These are phyloP conservation scores for Lycium barbarum DNA, from an alignment of 257 asterid genomes.

Conservation along the genomic window DNA sequence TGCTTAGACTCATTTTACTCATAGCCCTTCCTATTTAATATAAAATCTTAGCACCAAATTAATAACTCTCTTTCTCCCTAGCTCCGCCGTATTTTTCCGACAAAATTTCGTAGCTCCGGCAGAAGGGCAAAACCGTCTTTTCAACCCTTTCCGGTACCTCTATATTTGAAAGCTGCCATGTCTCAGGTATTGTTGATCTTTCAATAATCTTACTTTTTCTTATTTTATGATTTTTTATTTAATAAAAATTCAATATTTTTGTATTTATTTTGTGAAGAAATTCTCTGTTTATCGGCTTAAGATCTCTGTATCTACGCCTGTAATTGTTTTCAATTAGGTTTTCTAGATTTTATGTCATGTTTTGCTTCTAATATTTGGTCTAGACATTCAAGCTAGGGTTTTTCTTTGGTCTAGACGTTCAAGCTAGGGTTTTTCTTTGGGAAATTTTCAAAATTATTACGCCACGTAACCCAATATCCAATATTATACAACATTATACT, in stretches of 20 bases:
- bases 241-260: background rate
- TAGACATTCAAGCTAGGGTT: background rate
- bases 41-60: background rate
- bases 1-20: constrained; percentile 10
- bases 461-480: no score
- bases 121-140: background rate
- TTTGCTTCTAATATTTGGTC: background rate
- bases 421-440: background rate
- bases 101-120: constrained; percentile 19
- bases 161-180: background rate
- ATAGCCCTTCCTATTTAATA: background rate
- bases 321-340: background rate
- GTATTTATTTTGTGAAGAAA: background rate
- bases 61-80: background rate
- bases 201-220: background rate
- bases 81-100: constrained; percentile 17
- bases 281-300: background rate
- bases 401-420: background rate
- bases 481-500: no score
- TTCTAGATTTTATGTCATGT: background rate
- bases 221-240: background rate
- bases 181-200: constrained; percentile 24
- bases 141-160: background rate
- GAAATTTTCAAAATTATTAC: no score
- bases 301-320: background rate